A percentile compares a stretch with the other conserved stretches of the same genome.
Evolutionary conservation across 2,329 filamentous ascomycete species (phyloP).

Genomic region (Fusarium nisikadoi): DNA sequence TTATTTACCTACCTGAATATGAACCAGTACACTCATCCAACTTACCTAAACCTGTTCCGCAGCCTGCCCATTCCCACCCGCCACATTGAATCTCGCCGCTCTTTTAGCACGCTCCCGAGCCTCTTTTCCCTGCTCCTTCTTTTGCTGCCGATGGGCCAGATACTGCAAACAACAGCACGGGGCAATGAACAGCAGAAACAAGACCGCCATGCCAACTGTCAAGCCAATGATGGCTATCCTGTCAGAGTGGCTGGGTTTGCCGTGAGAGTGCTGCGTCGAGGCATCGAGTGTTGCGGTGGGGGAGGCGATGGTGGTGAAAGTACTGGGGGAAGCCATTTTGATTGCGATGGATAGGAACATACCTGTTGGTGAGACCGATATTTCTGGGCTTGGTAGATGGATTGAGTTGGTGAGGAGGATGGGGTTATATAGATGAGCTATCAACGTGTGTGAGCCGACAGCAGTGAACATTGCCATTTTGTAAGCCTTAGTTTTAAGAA

Average conservation of each 20-base stretch:
- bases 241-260: background rate
- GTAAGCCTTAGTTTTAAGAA: background rate
- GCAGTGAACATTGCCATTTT: background rate
- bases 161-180: conserved; percentile 17
- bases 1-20: background rate
- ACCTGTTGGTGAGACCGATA: background rate
- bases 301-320: conserved; percentile 3
- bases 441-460: background rate
- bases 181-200: conserved; percentile 19
- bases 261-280: background rate
- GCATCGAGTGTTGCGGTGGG: background rate
- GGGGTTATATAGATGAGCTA: background rate
- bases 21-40: background rate
- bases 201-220: background rate
- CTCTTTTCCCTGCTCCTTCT: background rate
- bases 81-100: too few species aligned
- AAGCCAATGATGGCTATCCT: conserved; percentile 3
- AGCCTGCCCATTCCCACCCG: background rate
- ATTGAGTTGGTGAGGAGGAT: background rate
- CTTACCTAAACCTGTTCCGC: background rate
- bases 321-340: conserved; percentile 13
- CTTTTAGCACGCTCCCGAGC: background rate
- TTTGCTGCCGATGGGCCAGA: conserved; percentile 9
- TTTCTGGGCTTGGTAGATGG: background rate
- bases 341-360: background rate